Evolutionary conservation across 1,284 basidiomycete genomes (phyloP), one percentile per base, ranked within the genome.

Genomic region (Cystobasidium pallidum): DNA sequence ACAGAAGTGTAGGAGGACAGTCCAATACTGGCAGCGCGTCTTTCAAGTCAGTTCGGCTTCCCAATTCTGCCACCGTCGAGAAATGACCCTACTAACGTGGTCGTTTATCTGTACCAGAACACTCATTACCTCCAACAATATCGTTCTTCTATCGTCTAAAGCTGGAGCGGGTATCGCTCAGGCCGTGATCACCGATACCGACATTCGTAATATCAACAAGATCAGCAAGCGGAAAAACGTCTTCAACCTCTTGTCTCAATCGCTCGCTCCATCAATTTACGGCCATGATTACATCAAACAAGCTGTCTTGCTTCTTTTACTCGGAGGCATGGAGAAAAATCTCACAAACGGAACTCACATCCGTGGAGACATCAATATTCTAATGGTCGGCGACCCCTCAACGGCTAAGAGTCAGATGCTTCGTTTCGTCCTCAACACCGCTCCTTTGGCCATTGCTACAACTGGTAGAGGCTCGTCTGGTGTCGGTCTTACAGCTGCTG

Each of bases 371-470:
- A 99, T 99, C 86, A 99, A 99, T 83, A 86, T 99, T 78, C 88
- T 99, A 78, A 98, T 99, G 95, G 94, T 99, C 75, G 96, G 96
- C 76, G 96, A 99, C 82, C 96, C 96, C 2, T 92, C 90, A 15
- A 99, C 96, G 0, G 96, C 96, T 45, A 99, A 99, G 84, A 94
- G 91, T 57, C 96, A 99, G 81, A 86, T 99, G 81, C 85, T 99
- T 58, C 91, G 95, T 67, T 99, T 99, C 81, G 92, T 99, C 34
- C 86, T 99, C 74, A 91, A 92, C 78, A 98, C 92, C 8, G 96
- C 96, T 3, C 95, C 96, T 28, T 85, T 99, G 41, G 96, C 96
- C 3, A 98, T 99, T 77, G 95, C 95, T 1, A 99, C 96, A 3
- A 99, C 96, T 2, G 96, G 96, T 77, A 87, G 96, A 79, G 96